Conservation (phyloP, 345 rosid species). For the Pistacia vera region DNA sequence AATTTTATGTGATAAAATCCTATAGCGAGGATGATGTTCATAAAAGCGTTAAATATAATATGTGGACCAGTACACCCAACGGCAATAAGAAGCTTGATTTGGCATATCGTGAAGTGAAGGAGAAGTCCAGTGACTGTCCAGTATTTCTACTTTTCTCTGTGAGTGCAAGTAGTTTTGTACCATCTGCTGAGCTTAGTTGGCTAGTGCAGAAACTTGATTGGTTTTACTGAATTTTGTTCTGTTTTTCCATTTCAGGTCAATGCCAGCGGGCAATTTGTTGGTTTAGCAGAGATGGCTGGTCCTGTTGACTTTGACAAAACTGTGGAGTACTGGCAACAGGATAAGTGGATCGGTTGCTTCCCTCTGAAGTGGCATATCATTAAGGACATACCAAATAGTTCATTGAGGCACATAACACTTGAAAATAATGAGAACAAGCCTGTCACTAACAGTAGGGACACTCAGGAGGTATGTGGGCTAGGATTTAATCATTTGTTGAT, state of each 20-base stretch:
- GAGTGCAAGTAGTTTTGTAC: slow-evolving; percentile 27
- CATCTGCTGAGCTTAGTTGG: slow-evolving; percentile 2
- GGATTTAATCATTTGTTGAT: slow-evolving; percentile 3
- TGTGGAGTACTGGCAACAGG: slow-evolving; percentile 82
- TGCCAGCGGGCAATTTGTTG: slow-evolving; percentile 86
- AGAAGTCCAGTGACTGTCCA: slow-evolving; percentile 52
- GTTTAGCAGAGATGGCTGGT: slow-evolving; percentile 78
- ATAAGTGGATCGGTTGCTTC: slow-evolving; percentile 84
- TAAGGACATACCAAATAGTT: slow-evolving; percentile 77
- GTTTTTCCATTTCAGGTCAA: slow-evolving; percentile 57
- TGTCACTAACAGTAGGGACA: slow-evolving; percentile 83
- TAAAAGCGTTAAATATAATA: slow-evolving; percentile 71
- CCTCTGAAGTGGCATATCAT: slow-evolving; percentile 81
- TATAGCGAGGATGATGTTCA: slow-evolving; percentile 91
- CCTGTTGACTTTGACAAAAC: slow-evolving; percentile 71
- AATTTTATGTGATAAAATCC: slow-evolving; percentile 73
- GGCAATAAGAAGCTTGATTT: slow-evolving; percentile 81
- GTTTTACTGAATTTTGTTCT: slow-evolving; percentile 2
- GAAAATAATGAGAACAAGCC: slow-evolving; percentile 78
- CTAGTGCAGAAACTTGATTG: not conserved
- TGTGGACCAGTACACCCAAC: slow-evolving; percentile 78
- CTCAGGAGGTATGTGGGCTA: slow-evolving; percentile 63
- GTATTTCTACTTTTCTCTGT: slow-evolving; percentile 80
- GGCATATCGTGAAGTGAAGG: slow-evolving; percentile 57
- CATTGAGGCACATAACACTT: slow-evolving; percentile 63